Conservation (phyloP, 225 moss, liverwort and hornwort species). For the Pseudisothecium myosuroides region DNA sequence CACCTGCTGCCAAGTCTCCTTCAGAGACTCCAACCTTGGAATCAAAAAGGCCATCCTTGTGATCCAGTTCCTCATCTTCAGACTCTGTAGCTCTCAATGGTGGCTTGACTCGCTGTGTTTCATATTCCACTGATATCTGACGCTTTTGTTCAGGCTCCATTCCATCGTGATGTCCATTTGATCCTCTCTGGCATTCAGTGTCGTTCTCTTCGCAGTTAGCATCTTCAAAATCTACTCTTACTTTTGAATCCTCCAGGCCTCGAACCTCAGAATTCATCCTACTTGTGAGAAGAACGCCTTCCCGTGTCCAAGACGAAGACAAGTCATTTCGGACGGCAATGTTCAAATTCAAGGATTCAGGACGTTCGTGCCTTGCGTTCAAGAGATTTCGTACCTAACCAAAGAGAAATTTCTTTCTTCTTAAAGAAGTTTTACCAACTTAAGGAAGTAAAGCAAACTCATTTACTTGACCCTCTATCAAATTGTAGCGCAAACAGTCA, state of each 20-base stretch:
- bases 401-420: background rate
- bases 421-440: background rate
- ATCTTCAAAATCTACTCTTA: background rate
- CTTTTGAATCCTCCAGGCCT: background rate
- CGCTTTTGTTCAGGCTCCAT: background rate
- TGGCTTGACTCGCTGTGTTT: background rate
- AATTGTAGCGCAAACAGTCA: background rate
- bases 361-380: background rate
- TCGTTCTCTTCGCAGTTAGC: background rate
- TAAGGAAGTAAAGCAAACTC: background rate
- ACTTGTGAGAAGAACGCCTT: background rate
- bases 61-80: background rate
- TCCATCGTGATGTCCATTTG: background rate
- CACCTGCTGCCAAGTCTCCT: background rate
- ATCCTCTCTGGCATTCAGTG: background rate
- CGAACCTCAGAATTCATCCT: background rate
- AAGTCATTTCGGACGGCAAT: constrained; percentile 1
- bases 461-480: background rate
- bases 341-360: constrained; percentile 21
- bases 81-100: background rate
- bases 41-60: background rate
- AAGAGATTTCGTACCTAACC: constrained; percentile 19
- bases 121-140: background rate
- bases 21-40: background rate
- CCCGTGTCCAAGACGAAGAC: constrained; percentile 22